phyloP scores from a whole-genome alignment of 805 yeast species.

The Vanderwaltozyma yarrowii region DNA sequence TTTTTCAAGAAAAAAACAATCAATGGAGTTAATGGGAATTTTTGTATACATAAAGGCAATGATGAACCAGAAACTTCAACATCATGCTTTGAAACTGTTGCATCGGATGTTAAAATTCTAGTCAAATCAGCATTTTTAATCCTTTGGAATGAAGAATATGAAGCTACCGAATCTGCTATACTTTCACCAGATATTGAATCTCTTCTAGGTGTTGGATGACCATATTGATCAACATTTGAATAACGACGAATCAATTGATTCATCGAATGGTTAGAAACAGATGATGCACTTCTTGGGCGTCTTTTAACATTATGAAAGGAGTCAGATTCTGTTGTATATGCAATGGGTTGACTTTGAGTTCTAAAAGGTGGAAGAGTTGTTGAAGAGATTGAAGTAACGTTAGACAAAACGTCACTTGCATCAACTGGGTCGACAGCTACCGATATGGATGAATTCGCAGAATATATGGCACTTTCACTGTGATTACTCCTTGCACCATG shows the following conservation, averaged over 20 bases:
- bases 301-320: conserved; percentile 1
- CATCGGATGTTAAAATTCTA: conserved; percentile 28
- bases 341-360: conserved; percentile 16
- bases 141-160: conserved; percentile 7
- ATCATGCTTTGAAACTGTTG: conserved; percentile 24
- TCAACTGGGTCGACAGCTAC: not conserved
- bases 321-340: conserved; percentile 10
- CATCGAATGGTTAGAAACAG: conserved; percentile 11
- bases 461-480: not conserved
- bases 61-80: conserved; percentile 23
- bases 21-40: conserved; percentile 21
- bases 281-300: conserved; percentile 9
- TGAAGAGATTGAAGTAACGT: conserved; percentile 1
- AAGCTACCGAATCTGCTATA: not conserved
- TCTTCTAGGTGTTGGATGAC: conserved; percentile 14
- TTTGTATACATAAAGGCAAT: conserved; percentile 20
- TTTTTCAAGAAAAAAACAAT: conserved; percentile 36
- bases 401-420: not conserved
- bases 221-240: conserved; percentile 28
- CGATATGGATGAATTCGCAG: not conserved
- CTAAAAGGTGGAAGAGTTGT: not conserved
- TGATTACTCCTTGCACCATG: too few relatives aligned
- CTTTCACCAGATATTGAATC: conserved; percentile 6
- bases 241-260: conserved; percentile 42
- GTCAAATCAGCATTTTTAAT: conserved; percentile 19